These are phyloP conservation scores for Apiospora malaysiana DNA, from an alignment of 2,329 filamentous ascomycete genomes.

Conservation along the genomic window DNA sequence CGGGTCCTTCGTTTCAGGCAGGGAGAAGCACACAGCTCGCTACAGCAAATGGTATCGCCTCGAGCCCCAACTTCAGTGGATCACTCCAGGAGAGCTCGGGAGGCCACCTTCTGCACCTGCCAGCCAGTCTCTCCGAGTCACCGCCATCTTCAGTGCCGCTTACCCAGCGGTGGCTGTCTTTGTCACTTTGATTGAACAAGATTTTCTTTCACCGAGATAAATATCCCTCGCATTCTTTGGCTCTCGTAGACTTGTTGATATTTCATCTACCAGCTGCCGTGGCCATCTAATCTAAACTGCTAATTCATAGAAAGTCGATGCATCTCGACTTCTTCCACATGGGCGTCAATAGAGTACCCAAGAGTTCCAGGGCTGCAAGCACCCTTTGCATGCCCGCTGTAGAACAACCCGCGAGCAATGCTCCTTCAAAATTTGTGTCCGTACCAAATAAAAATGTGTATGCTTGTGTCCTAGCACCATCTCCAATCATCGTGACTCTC, in stretches of 20 bases:
- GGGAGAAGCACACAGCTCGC: neutral
- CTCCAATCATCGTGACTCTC: neutral
- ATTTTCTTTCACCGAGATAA: neutral
- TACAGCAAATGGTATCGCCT: neutral
- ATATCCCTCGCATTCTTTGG: neutral
- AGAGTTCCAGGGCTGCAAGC: neutral
- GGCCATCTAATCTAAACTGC: conserved; percentile 6
- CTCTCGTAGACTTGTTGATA: neutral
- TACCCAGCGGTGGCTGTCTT: neutral
- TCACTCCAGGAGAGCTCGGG: neutral
- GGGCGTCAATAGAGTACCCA: conserved; percentile 1
- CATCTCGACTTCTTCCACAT: neutral
- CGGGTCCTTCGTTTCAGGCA: conserved; percentile 9
- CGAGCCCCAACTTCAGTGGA: neutral
- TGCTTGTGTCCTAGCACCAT: neutral
- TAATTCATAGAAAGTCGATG: neutral
- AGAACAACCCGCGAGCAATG: neutral
- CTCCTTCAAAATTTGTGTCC: neutral
- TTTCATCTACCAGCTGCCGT: neutral
- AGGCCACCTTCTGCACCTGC: neutral
- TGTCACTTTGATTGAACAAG: neutral
- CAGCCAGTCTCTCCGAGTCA: conserved; percentile 1
- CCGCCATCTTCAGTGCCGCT: conserved; percentile 13
- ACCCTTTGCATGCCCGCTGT: neutral
- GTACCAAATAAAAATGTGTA: neutral